Evolutionary conservation across 208 protist genomes (phyloP).

Genomic region (Trypanosoma melophagium): DNA sequence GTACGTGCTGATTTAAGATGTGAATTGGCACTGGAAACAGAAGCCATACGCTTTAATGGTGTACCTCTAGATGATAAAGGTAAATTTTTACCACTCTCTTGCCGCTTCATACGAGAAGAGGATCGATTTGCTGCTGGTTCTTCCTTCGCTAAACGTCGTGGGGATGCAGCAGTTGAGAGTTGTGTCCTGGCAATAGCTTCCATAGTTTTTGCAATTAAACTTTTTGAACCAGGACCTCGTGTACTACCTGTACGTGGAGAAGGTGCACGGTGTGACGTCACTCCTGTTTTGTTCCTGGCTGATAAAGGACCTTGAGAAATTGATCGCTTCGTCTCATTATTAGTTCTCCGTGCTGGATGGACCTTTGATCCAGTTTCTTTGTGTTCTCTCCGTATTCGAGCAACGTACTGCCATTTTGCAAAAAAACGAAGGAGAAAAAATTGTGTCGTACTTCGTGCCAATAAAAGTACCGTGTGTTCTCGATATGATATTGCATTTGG

Average conservation of each 20-base stretch:
- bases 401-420: slow-evolving; percentile 23
- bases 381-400: neutral
- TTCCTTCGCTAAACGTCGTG: neutral
- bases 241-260: neutral
- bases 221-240: neutral
- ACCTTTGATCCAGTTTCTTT: neutral
- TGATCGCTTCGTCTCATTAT: neutral
- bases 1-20: neutral
- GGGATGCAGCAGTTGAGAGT: neutral
- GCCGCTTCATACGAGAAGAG: neutral
- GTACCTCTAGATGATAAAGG: neutral
- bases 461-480: slow-evolving; percentile 12
- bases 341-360: neutral
- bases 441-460: slow-evolving; percentile 10
- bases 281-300: neutral
- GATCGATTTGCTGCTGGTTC: neutral
- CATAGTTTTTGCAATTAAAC: neutral
- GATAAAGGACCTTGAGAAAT: neutral
- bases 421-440: slow-evolving; percentile 33
- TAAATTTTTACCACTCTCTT: neutral
- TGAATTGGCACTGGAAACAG: neutral
- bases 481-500: neutral
- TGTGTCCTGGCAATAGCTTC: slow-evolving; percentile 6
- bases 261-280: neutral
- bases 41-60: neutral